phyloP scores from a whole-genome alignment of 1,284 basidiomycete genomes.

The Irpex lacteus region DNA sequence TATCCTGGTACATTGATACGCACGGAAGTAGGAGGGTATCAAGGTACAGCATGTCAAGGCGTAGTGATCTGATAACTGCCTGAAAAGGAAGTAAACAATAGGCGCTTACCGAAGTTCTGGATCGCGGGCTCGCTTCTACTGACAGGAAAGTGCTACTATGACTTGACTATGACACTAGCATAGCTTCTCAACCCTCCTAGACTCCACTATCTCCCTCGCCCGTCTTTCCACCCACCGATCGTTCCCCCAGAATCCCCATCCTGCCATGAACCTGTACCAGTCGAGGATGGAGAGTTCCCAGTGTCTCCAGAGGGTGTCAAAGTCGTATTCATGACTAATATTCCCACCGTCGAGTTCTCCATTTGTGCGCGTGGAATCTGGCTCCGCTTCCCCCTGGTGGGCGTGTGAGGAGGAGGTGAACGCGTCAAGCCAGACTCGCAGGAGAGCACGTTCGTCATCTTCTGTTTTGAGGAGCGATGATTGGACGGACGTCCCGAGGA shows the following conservation, averaged over 20 bases:
- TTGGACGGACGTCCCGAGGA: constrained; percentile 18
- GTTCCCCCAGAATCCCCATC: constrained; percentile 23
- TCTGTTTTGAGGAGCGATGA: constrained; percentile 8
- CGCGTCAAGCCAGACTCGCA: constrained; percentile 11
- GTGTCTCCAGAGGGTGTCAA: constrained; percentile 14
- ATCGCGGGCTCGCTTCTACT: no score
- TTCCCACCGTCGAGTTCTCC: no score
- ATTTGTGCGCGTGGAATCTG: no score
- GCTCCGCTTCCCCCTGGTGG: no score
- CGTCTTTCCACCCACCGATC: constrained; percentile 15
- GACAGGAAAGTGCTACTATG: no score
- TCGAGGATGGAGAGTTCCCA: constrained; percentile 21
- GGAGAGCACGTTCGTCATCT: constrained; percentile 10
- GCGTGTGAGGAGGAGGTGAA: background rate
- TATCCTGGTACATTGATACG: no score
- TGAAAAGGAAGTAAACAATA: no score
- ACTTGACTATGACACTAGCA: no score
- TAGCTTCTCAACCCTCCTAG: background rate
- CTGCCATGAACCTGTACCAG: constrained; percentile 22
- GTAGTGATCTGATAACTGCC: no score
- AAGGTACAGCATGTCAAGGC: no score
- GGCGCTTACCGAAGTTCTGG: no score
- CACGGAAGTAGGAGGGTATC: no score
- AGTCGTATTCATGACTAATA: constrained; percentile 3
- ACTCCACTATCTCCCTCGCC: constrained; percentile 14